Base-by-base conservation (phyloP, 2,329 filamentous ascomycete genomes). In the Zasmidium citrigriseum region DNA sequence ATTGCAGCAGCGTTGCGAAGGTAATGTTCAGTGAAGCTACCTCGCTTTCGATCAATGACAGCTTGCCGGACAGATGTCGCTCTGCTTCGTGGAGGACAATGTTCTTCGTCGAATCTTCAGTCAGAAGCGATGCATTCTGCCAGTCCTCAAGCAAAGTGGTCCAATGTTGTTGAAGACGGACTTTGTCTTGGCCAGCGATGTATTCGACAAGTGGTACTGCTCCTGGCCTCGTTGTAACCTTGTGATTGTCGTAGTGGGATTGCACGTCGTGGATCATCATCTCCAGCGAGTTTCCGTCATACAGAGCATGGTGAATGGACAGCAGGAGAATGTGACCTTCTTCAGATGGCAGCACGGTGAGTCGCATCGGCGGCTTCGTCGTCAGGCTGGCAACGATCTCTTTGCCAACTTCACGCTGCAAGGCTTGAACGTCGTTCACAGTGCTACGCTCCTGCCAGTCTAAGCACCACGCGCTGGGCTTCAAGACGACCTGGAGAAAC, bases 401-500 rank as follows among this genome's bases (percentile, higher is more conserved):
- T n/a, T 29, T 21, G 3, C 25, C 59, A 5, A 55, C 44, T 18
- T 49, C n/a, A 4, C 38, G 23, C 46, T 61, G 51, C n/a, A 61
- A 23, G 1, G 10, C 23, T 16, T 52, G 2, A 18, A 23, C 12
- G n/a, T 18, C 27, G n/a, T 22, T n/a, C 14, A 48, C 46, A 16
- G 4, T 1, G 24, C n/a, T 20, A 16, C 14, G 34, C 2, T 44
- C n/a, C 4, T 5, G 16, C 58, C 58, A 60, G 1, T 51, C 12
- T 2, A 58, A 45, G 14, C 9, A 3, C 21, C 21, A 46, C 1
- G 51, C 50, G 24, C 52, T 27, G 12, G 55, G 5, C 21, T 55
- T 61, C n/a, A 61, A 46, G 7, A 61, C 52, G 7, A 61, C 47
- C 24, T 61, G 59, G 21, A 55, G 52, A 29, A 61, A 61, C 5